phyloP scores from a whole-genome alignment of 2,329 filamentous ascomycete genomes.

The Venturia oleaginea region DNA sequence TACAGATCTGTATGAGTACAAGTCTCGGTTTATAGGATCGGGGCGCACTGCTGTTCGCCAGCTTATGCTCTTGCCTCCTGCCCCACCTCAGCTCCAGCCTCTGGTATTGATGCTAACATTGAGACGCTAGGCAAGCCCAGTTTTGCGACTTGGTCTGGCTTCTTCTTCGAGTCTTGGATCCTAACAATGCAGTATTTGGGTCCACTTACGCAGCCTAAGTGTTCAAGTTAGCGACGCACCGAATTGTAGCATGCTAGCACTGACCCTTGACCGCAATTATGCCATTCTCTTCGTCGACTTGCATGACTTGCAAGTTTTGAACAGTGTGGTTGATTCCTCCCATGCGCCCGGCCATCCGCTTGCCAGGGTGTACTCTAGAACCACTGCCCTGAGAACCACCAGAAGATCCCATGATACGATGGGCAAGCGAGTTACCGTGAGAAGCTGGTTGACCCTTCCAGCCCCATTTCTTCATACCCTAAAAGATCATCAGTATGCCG shows the following conservation, averaged over 20 bases:
- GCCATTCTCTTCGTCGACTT: conserved; percentile 78
- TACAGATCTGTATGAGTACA: neutral
- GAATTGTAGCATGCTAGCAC: conserved; percentile 15
- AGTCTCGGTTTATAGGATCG: neutral
- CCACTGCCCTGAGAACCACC: conserved; percentile 87
- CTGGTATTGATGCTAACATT: neutral
- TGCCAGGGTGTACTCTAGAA: conserved; percentile 85
- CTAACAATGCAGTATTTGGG: conserved; percentile 79
- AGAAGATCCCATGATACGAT: conserved; percentile 82
- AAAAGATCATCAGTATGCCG: neutral
- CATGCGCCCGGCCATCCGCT: conserved; percentile 98
- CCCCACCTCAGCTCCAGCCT: neutral
- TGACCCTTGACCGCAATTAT: conserved; percentile 78
- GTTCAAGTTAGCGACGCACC: neutral
- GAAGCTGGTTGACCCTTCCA: conserved; percentile 82
- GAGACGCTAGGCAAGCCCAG: conserved; percentile 8
- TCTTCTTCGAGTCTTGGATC: conserved; percentile 86
- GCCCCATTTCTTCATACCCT: conserved; percentile 91
- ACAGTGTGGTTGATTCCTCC: conserved; percentile 79
- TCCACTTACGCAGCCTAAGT: conserved; percentile 62
- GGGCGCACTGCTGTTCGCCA: neutral
- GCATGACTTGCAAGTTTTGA: conserved; percentile 83
- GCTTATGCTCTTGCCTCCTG: neutral
- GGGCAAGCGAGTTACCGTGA: conserved; percentile 92
- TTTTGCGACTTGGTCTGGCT: conserved; percentile 48